phyloP scores from a whole-genome alignment of 768 basidiomycete species.

The Leucosporidium scottii region DNA sequence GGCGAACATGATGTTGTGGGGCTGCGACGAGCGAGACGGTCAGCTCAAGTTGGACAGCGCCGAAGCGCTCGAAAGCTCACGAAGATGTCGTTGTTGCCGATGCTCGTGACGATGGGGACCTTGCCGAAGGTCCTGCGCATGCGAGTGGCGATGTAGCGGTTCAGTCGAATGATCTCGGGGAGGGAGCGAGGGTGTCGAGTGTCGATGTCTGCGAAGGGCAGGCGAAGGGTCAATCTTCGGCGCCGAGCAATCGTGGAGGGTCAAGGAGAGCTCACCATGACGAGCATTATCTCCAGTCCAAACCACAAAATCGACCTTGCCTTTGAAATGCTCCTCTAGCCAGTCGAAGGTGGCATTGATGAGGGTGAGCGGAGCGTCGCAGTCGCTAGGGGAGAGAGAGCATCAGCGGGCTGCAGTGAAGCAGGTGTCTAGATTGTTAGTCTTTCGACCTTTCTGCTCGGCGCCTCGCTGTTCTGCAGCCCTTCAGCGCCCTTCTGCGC shows the following conservation, averaged over 20 bases:
- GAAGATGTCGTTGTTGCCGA: conserved; percentile 45
- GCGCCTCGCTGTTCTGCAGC: no score
- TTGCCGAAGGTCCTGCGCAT: conserved; percentile 68
- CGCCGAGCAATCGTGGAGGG: conserved; percentile 49
- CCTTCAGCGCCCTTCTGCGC: no score
- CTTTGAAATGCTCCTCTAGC: conserved; percentile 68
- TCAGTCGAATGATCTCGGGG: conserved; percentile 68
- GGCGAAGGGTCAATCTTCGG: neutral
- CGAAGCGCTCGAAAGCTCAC: neutral
- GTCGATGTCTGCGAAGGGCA: conserved; percentile 67
- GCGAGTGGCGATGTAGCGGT: conserved; percentile 56
- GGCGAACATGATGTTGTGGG: conserved; percentile 45
- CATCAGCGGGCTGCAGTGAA: neutral
- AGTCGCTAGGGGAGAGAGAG: conserved; percentile 50
- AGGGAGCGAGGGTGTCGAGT: conserved; percentile 69
- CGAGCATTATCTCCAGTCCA: conserved; percentile 54
- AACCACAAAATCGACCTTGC: conserved; percentile 82
- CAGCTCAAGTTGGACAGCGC: neutral
- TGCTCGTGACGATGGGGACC: conserved; percentile 71
- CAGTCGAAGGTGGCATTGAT: conserved; percentile 75
- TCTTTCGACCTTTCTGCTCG: neutral
- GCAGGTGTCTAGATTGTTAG: neutral
- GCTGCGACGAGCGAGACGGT: conserved; percentile 6
- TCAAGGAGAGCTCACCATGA: conserved; percentile 4
- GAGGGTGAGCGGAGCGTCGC: conserved; percentile 73